Conservation (phyloP, 352 stramenopile genomes). For the Phytophthora fragariae region DNA sequence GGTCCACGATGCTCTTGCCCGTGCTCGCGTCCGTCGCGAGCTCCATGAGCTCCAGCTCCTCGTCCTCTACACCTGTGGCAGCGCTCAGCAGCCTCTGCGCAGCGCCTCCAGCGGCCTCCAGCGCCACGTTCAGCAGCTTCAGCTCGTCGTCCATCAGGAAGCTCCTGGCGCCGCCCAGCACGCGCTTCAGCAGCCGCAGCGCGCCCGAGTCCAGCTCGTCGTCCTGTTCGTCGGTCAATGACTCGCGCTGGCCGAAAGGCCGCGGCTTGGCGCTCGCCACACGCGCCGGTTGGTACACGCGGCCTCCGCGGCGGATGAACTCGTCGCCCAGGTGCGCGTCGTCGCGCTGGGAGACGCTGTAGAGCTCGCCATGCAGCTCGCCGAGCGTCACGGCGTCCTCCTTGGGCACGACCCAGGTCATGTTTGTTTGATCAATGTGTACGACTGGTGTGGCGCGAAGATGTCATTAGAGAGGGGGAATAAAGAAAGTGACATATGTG, state of each 20-base stretch:
- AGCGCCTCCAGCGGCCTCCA: constrained; percentile 29
- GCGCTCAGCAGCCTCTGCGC: constrained; percentile 39
- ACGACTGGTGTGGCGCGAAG: not conserved
- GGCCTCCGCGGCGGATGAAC: constrained; percentile 67
- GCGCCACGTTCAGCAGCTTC: constrained; percentile 47
- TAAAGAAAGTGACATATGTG: constrained; percentile 13
- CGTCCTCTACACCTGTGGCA: constrained; percentile 31
- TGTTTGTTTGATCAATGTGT: constrained; percentile 19
- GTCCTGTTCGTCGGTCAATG: constrained; percentile 59
- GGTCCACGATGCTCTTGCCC: constrained; percentile 59
- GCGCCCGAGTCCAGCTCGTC: constrained; percentile 52
- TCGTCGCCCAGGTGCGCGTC: constrained; percentile 67
- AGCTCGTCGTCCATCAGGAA: constrained; percentile 78
- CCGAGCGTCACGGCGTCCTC: constrained; percentile 77
- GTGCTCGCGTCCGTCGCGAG: constrained; percentile 1
- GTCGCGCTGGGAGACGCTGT: constrained; percentile 69
- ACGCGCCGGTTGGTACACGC: constrained; percentile 61
- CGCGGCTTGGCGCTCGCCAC: constrained; percentile 61
- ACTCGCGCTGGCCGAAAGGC: constrained; percentile 67
- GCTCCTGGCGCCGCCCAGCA: constrained; percentile 26
- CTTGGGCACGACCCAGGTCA: constrained; percentile 74
- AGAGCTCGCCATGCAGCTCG: constrained; percentile 77
- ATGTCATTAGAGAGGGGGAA: constrained; percentile 2
- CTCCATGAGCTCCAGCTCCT: constrained; percentile 32
- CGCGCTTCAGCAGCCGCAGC: constrained; percentile 51